Evolutionary conservation across 441 rosid species (phyloP).

Genomic region (Jatropha podagrica): DNA sequence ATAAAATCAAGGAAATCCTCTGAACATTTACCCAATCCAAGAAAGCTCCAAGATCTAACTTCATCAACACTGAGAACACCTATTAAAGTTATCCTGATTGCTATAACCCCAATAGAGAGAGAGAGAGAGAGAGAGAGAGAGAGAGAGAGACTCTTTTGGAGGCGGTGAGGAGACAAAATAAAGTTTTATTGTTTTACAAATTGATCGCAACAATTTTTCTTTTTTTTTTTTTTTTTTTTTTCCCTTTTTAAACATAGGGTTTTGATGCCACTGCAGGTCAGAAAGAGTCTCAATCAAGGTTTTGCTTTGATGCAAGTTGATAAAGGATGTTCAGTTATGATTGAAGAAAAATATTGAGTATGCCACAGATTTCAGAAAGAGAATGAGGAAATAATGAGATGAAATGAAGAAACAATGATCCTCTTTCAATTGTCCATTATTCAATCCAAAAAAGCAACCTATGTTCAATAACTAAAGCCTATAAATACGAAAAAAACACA

Average conservation of each 20-base stretch:
- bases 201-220: too few relatives aligned
- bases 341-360: neutral
- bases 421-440: neutral
- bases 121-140: too few relatives aligned
- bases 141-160: too few relatives aligned
- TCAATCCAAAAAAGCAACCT: neutral
- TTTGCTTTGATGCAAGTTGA: neutral
- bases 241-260: neutral
- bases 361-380: neutral
- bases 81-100: too few relatives aligned
- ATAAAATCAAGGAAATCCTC: too few relatives aligned
- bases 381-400: neutral
- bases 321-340: neutral
- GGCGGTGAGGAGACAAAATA: too few relatives aligned
- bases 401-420: neutral
- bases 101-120: too few relatives aligned
- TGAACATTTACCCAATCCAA: too few relatives aligned
- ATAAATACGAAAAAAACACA: neutral
- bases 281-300: neutral
- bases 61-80: too few relatives aligned
- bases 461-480: neutral
- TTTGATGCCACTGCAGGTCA: neutral
- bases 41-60: too few relatives aligned
- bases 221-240: too few relatives aligned
- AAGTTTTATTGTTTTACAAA: too few relatives aligned